Evolutionary conservation across 1,139 yeast genomes (phyloP), one percentile per base, ranked within the genome.

Genomic region (Magnusiomyces magnusii): DNA sequence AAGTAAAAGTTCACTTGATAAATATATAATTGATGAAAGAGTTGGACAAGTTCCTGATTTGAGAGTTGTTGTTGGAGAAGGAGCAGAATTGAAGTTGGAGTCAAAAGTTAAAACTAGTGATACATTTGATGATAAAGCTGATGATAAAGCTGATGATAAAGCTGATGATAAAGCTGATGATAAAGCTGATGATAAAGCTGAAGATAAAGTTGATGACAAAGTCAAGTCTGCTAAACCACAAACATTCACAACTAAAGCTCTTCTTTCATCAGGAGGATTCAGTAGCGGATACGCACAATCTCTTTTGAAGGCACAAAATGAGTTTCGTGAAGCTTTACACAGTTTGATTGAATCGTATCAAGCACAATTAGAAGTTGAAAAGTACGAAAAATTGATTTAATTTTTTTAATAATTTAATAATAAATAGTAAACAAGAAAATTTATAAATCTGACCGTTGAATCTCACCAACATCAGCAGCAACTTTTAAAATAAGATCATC

Each of bases 401-500:
- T 24, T 24, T 23, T 47, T 23, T 10, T 10, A 10, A 47, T 21
- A 42, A 9, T 24, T 47, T 7, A 47, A 24, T 24, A 21, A 23
- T 7, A 7, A 19, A 5, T 10, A n/a, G 21, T 10, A 47, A 9
- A 21, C 27, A 34, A 21, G 31, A 10, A 28, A 19, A 34, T 10
- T 39, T 17, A 39, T n/a, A 39, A 39, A 10, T 39, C 44, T 9
- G 55, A 44, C 15, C 62, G 55, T 49, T 71, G 74, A 51, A 73
- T 68, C 44, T 68, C 73, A 31, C 70, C 72, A 60, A 74, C 74
- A 54, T 87, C 87, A 36, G 73, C 70, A 5, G 92, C 82, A 28
- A 86, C 81, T 47, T 80, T 79, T 54, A 83, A 68, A 41, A 91
- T 90, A 65, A 93, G 73, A 1, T 78, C 79, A 69, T 90, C 92